Evolutionary conservation across 2,329 filamentous ascomycete species (phyloP).

Genomic region (Aspergillus pseudoviridinutans): DNA sequence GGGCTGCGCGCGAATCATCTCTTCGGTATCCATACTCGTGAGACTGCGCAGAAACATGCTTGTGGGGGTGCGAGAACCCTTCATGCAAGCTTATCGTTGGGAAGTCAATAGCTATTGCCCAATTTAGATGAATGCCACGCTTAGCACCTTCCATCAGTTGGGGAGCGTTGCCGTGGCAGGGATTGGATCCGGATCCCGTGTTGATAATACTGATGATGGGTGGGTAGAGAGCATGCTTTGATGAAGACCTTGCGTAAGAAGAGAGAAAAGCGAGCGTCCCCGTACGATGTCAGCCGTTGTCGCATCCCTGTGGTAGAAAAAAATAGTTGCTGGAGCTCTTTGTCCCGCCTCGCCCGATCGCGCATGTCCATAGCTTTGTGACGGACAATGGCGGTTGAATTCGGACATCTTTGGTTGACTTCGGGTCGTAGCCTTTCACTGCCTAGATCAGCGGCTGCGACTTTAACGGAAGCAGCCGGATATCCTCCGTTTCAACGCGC

Average conservation of each 20-base stretch:
- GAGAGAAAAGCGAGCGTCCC: constrained; percentile 70
- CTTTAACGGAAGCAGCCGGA: too few relatives aligned
- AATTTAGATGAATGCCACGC: constrained; percentile 62
- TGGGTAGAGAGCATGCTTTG: constrained; percentile 64
- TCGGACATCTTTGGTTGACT: too few relatives aligned
- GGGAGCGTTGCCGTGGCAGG: constrained; percentile 68
- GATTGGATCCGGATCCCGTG: constrained; percentile 69
- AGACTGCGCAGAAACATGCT: constrained; percentile 72
- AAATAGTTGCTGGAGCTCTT: too few relatives aligned
- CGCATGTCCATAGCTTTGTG: too few relatives aligned
- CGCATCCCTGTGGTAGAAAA: constrained; percentile 37
- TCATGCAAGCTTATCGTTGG: constrained; percentile 71
- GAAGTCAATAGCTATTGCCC: constrained; percentile 67
- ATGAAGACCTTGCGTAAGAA: constrained; percentile 75
- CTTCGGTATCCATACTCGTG: constrained; percentile 77
- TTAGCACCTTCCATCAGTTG: constrained; percentile 69
- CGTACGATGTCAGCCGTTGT: constrained; percentile 64
- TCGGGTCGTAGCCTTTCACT: too few relatives aligned
- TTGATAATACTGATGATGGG: constrained; percentile 72
- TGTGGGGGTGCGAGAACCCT: constrained; percentile 64
- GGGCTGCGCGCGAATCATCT: constrained; percentile 71
- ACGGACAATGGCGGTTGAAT: too few relatives aligned
- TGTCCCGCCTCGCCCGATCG: too few relatives aligned
- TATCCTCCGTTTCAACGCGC: too few relatives aligned
- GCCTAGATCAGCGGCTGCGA: too few relatives aligned